Evolutionary conservation across 2,329 filamentous ascomycete genomes (phyloP).

Genomic region (Colletotrichum sp.): DNA sequence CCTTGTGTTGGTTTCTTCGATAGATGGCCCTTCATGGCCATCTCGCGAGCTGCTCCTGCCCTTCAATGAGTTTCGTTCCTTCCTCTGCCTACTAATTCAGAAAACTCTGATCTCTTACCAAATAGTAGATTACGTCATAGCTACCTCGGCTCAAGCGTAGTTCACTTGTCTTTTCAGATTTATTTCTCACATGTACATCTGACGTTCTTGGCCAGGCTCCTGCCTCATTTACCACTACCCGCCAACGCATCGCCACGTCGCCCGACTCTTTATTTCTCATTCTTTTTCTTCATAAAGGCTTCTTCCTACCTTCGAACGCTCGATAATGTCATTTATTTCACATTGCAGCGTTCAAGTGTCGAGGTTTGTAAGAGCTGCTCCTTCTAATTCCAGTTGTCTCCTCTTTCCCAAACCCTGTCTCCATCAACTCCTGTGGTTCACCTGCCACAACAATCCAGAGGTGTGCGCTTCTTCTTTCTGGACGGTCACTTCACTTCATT

Average conservation of each 20-base stretch:
- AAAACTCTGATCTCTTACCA: background rate
- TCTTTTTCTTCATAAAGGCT: background rate
- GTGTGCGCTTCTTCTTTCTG: background rate
- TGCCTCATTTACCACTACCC: background rate
- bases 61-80: background rate
- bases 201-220: background rate
- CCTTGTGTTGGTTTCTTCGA: background rate
- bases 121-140: background rate
- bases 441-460: background rate
- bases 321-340: background rate
- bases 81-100: background rate
- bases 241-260: background rate
- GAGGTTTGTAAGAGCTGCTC: background rate
- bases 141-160: background rate
- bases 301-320: background rate
- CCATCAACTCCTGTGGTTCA: background rate
- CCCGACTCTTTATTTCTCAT: background rate
- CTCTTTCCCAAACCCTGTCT: background rate
- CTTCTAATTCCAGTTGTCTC: background rate
- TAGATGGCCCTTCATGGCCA: background rate
- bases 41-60: background rate
- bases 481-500: background rate
- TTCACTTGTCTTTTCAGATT: background rate
- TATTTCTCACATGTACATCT: background rate
- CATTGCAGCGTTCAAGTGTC: background rate